These are phyloP conservation scores for Penicillium janthinellum DNA, from an alignment of 2,329 filamentous ascomycete genomes.

Conservation along the genomic window DNA sequence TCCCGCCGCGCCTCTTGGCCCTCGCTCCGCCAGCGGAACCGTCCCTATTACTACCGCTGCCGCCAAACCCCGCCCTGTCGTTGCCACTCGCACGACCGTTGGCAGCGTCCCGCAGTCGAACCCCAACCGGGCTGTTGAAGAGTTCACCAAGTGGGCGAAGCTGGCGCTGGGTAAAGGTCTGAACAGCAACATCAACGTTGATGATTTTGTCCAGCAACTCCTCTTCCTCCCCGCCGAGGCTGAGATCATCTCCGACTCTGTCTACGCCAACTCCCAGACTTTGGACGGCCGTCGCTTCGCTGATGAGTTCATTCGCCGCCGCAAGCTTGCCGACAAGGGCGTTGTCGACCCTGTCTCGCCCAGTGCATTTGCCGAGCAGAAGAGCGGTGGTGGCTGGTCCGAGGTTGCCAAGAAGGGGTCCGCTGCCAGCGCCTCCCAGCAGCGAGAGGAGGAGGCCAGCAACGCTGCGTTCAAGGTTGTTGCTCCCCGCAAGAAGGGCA, in stretches of 20 bases:
- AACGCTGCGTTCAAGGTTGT: conserved; percentile 83
- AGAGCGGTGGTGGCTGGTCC: conserved; percentile 75
- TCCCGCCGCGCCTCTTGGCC: conserved; percentile 46
- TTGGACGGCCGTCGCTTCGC: conserved; percentile 93
- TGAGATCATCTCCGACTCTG: conserved; percentile 82
- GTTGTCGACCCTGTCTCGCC: conserved; percentile 67
- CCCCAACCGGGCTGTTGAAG: conserved; percentile 72
- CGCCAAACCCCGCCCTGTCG: conserved; percentile 58
- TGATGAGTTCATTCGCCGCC: conserved; percentile 89
- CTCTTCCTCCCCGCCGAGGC: conserved; percentile 74
- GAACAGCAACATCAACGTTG: conserved; percentile 69
- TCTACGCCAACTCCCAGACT: conserved; percentile 83
- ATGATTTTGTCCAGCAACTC: conserved; percentile 77
- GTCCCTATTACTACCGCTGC: conserved; percentile 46
- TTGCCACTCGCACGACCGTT: conserved; percentile 51
- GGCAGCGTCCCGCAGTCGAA: conserved; percentile 47
- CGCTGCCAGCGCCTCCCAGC: conserved; percentile 39
- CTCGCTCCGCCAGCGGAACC: conserved; percentile 52
- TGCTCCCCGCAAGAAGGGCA: conserved; percentile 83
- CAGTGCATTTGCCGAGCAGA: conserved; percentile 55
- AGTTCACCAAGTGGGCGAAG: conserved; percentile 92
- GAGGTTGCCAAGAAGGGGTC: conserved; percentile 94
- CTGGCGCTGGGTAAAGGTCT: conserved; percentile 75
- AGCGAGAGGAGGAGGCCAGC: conserved; percentile 50
- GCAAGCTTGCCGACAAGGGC: conserved; percentile 90